Percentiles rank a stretch among this genome's conserved stretches.
Evolutionary conservation across 2,329 filamentous ascomycete genomes (phyloP).

Genomic region (Aspergillus fischeri): DNA sequence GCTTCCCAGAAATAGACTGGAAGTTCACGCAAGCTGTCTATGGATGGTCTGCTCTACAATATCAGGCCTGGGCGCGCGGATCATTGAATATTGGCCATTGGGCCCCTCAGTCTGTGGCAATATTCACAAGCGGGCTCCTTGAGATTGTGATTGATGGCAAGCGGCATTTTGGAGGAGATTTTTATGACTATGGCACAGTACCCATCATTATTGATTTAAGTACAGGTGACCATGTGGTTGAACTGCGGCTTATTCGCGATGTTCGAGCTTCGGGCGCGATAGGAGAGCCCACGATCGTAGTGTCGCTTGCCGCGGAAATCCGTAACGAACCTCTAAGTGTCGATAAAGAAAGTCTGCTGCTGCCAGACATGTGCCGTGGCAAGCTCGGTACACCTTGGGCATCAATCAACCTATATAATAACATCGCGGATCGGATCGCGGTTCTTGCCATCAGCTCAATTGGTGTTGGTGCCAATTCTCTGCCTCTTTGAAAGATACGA

Average conservation of each 20-base stretch:
- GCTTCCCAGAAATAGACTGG: conserved; percentile 53
- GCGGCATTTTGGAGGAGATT: conserved; percentile 56
- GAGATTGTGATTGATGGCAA: conserved; percentile 52
- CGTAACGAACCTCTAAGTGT: conserved; percentile 26
- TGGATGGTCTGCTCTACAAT: conserved; percentile 57
- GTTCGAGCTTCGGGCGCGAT: conserved; percentile 54
- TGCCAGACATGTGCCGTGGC: conserved; percentile 51
- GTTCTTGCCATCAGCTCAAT: conserved; percentile 17
- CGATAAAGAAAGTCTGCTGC: conserved; percentile 35
- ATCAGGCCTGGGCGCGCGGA: conserved; percentile 56
- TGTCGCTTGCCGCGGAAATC: conserved; percentile 35
- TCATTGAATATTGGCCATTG: conserved; percentile 38
- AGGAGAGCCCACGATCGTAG: conserved; percentile 43
- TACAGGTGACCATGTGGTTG: conserved; percentile 49
- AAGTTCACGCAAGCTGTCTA: conserved; percentile 50
- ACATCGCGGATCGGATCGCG: conserved; percentile 19
- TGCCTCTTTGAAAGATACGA: background rate
- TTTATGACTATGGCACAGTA: conserved; percentile 49
- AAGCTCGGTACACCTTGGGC: conserved; percentile 45
- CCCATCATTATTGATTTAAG: conserved; percentile 48
- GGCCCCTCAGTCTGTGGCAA: conserved; percentile 29
- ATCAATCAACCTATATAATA: conserved; percentile 50
- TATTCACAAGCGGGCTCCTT: conserved; percentile 48
- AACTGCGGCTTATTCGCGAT: conserved; percentile 53
- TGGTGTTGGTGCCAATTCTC: conserved; percentile 8